Evolutionary conservation across 2,329 filamentous ascomycete species (phyloP), one percentile per base, ranked within the genome.

Genomic region (Fusarium circinatum): DNA sequence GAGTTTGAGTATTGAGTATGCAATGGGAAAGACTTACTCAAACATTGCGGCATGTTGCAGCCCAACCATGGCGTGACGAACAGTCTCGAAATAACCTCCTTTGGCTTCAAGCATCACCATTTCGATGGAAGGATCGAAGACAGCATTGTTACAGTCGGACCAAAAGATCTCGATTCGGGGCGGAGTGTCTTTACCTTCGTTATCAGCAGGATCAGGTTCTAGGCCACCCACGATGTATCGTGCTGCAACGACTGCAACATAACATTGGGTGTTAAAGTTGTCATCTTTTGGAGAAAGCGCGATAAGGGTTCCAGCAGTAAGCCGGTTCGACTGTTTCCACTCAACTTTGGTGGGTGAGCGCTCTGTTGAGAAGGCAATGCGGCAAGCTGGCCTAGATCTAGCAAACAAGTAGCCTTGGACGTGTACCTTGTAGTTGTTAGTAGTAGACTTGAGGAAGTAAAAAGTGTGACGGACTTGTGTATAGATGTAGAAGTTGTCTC

Each of bases 61-160:
- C 0, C 93, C 92, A 20, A 89, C 84, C 79, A 98, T 86, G 1
- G 91, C 92, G 79, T 97, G 90, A 1, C 93, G 88, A 42, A 89
- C 87, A 0, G 93, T 90, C 80, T 98, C 95, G 71, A 90, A 98
- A 79, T 95, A 97, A 2, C 93, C 91, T 1, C 82, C 81, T 7
- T 91, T 88, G 3, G 92, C 88, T 78, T 98, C 94, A 0, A 98
- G 83, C 93, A 98, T 97, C 17, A 95, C 82, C 80, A 91, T 91
- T 75, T 93, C 90, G 39, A 88, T 81, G 22, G 88, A 86, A 0
- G 94, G 90, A 76, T 98, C 92, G 55, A 97, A 85, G 6, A 87
- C 68, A 0, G 91, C 84, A 30, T 95, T 89, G 6, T 89, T 83
- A 1, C 85, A 77, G 13, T 87, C 81, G 1, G 89, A 88, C 84